These are phyloP conservation scores for Pulveroboletus frians DNA, from an alignment of 768 basidiomycete genomes.

Conservation along the genomic window DNA sequence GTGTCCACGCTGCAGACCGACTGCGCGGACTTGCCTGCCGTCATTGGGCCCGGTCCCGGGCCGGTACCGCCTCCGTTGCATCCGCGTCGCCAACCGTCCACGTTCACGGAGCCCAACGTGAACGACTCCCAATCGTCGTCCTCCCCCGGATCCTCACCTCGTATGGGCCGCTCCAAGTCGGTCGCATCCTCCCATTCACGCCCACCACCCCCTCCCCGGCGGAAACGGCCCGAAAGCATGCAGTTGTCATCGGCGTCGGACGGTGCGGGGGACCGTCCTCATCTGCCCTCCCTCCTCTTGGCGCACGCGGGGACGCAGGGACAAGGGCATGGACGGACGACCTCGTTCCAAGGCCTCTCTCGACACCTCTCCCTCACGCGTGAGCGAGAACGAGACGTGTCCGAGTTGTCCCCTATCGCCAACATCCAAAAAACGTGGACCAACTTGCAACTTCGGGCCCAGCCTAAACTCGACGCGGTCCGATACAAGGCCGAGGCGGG, in stretches of 20 bases:
- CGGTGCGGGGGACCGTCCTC: slow-evolving; percentile 10
- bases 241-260: slow-evolving; percentile 36
- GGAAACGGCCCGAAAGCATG: slow-evolving; percentile 60
- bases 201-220: slow-evolving; percentile 43
- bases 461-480: slow-evolving; percentile 57
- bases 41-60: slow-evolving; percentile 30
- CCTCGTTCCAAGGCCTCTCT: slow-evolving; percentile 28
- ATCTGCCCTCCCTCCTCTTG: slow-evolving; percentile 3
- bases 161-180: slow-evolving; percentile 51
- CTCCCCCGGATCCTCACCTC: slow-evolving; percentile 23
- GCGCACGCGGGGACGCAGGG: slow-evolving; percentile 11
- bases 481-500: slow-evolving; percentile 72
- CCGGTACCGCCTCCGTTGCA: slow-evolving; percentile 38
- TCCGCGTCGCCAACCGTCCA: slow-evolving; percentile 44
- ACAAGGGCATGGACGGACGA: slow-evolving; percentile 8
- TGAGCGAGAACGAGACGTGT: slow-evolving; percentile 12
- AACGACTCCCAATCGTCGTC: slow-evolving; percentile 25
- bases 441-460: slow-evolving; percentile 34
- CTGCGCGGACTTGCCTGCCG: not conserved
- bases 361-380: slow-evolving; percentile 38
- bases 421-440: slow-evolving; percentile 42
- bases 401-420: slow-evolving; percentile 32
- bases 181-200: slow-evolving; percentile 36
- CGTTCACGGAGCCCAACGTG: slow-evolving; percentile 18
- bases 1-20: not conserved